Conservation (phyloP, 1,284 basidiomycete species). For the Cryptococcus sp. region DNA sequence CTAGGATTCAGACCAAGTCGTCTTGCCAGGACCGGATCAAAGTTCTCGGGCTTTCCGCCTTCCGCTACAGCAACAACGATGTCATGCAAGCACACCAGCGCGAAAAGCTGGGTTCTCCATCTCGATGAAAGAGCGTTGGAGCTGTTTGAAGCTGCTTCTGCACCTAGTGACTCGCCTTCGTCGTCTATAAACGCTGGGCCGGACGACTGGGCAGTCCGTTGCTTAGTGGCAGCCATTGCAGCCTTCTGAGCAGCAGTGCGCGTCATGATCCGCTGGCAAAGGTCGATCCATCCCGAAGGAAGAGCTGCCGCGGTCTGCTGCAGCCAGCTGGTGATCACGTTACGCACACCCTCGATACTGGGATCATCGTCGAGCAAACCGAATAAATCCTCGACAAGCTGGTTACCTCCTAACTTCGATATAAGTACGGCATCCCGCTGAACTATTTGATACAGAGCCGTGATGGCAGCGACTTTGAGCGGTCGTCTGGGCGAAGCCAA, state of each 20-base stretch:
- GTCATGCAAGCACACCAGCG: conserved; percentile 86
- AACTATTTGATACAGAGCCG: conserved; percentile 93
- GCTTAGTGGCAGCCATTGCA: conserved; percentile 48
- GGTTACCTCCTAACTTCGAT: conserved; percentile 90
- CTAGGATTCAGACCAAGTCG: conserved; percentile 36
- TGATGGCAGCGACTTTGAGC: conserved; percentile 90
- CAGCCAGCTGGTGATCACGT: conserved; percentile 94
- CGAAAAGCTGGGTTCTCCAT: conserved; percentile 97
- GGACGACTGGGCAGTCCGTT: conserved; percentile 42
- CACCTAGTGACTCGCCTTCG: conserved; percentile 83
- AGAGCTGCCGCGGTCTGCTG: conserved; percentile 89
- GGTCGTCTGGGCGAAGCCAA: conserved; percentile 76
- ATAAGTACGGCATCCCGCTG: conserved; percentile 91
- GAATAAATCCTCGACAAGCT: conserved; percentile 91
- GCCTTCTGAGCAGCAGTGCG: conserved; percentile 60
- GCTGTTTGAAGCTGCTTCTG: conserved; percentile 32
- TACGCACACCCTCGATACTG: conserved; percentile 87
- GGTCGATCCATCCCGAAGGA: conserved; percentile 95
- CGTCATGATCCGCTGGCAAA: conserved; percentile 94
- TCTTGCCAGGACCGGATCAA: conserved; percentile 69
- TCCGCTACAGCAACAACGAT: conserved; percentile 76
- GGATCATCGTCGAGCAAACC: conserved; percentile 90
- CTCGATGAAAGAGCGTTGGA: conserved; percentile 66
- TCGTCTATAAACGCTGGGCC: conserved; percentile 72
- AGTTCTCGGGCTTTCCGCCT: conserved; percentile 75